Base-by-base conservation (phyloP, 345 rosid species). In the Eucalyptus albens region DNA sequence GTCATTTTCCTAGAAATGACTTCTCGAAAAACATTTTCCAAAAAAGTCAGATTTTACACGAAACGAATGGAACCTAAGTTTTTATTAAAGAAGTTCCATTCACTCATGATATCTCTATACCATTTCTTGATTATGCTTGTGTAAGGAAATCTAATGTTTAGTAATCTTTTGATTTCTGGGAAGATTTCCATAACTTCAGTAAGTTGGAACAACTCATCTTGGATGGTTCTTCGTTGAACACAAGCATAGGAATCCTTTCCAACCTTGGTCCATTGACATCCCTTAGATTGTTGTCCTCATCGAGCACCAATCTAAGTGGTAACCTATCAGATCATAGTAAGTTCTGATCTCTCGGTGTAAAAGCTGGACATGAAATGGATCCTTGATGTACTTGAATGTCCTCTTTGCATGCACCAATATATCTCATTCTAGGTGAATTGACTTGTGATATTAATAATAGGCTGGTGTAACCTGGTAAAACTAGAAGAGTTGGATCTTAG, bases 41-140 rank as follows among this genome's bases (percentile, higher is more conserved):
- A 1, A 53, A 53, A 53, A 17, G 24, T 53, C 4, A 53, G 7
- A 53, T 53, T 19, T 53, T 53, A 2, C 0, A 0, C 0, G 0
- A 53, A 53, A 53, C 2, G 0, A 53, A 19, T 53, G 0, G 3
- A 53, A 2, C 56, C 2, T 56, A 22, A 37, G 0, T 24, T 56
- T 21, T 56, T 9, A 9, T 24, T 4, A 24, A 56, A 50, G 17
- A 50, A 50, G 3, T 15, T 50, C 19, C 53, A 50, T 50, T 50
- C 19, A 50, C 53, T 50, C 19, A 50, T 50, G 53, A 56, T 56
- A 56, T 24, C 26, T 24, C 0, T 10, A 6, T 56, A 24, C 3
- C 62, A 24, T 24, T 56, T 56, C 29, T 22, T 56, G 62, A 24
- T 56, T 56, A 56, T 56, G 29, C 3, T 10, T 56, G 62, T 2